Conservation (phyloP, 164 flowering plant species). For the Santalum album region DNA sequence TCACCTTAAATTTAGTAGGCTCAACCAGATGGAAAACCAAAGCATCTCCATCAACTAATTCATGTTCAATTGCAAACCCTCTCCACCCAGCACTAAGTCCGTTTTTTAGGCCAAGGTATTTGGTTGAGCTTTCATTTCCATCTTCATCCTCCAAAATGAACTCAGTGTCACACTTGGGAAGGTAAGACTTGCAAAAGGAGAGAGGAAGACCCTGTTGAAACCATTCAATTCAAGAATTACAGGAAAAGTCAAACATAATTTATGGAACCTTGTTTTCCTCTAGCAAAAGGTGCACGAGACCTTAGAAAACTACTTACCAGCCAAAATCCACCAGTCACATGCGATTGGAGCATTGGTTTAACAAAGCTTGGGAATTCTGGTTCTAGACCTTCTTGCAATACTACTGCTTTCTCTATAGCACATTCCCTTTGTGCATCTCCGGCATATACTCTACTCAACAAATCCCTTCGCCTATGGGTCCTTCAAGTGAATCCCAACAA, state of each 20-base stretch:
- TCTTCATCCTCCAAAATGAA: conserved; percentile 36
- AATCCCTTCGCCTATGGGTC: conserved; percentile 23
- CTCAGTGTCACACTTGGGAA: conserved; percentile 25
- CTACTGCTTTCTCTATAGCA: conserved; percentile 37
- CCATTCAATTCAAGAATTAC: not conserved
- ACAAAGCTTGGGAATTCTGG: conserved; percentile 42
- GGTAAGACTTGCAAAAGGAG: conserved; percentile 34
- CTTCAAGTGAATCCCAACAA: conserved; percentile 11
- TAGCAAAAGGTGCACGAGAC: not conserved
- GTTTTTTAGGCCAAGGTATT: conserved; percentile 42
- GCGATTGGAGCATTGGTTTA: conserved; percentile 72
- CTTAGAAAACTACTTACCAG: conserved; percentile 33
- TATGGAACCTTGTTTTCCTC: no score
- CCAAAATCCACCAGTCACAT: conserved; percentile 69
- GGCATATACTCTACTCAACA: conserved; percentile 34
- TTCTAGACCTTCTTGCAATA: conserved; percentile 26
- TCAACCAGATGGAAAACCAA: conserved; percentile 53
- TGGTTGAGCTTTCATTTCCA: conserved; percentile 24
- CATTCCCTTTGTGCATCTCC: conserved; percentile 19
- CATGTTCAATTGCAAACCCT: conserved; percentile 60
- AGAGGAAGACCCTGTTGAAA: conserved; percentile 49
- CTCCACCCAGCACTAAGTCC: conserved; percentile 86
- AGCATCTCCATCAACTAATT: conserved; percentile 75
- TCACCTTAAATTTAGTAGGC: conserved; percentile 59
- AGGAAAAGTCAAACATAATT: not conserved